These are phyloP conservation scores for Fagopyrum esculentum DNA, from an alignment of 148 eudicot species.

Conservation along the genomic window DNA sequence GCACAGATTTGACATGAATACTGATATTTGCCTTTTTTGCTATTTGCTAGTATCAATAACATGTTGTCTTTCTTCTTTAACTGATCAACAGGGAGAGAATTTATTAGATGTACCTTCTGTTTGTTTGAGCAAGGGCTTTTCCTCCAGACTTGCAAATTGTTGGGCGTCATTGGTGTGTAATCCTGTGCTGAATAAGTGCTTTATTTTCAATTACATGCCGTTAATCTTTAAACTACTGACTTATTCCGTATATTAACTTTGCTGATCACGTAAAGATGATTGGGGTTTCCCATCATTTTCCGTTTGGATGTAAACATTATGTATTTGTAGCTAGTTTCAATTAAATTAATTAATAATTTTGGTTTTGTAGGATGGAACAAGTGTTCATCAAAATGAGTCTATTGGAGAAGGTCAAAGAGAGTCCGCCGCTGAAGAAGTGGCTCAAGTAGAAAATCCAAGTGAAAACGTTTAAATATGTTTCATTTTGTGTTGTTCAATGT, in stretches of 20 bases:
- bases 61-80: neutral
- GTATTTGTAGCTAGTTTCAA: no score
- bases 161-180: slow-evolving; percentile 54
- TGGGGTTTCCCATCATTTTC: no score
- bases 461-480: no score
- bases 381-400: no score
- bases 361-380: no score
- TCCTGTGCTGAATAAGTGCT: neutral
- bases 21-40: neutral
- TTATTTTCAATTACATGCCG: neutral
- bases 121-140: slow-evolving; percentile 54
- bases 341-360: no score
- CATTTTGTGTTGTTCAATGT: no score
- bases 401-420: no score
- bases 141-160: slow-evolving; percentile 44
- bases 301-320: no score
- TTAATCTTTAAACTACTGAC: neutral
- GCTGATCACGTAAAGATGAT: neutral
- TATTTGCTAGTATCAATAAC: neutral
- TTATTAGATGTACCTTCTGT: slow-evolving; percentile 56
- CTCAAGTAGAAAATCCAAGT: no score
- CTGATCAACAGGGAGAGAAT: slow-evolving; percentile 47
- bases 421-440: no score
- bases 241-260: neutral
- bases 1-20: neutral